Evolutionary conservation across 148 eudicot genomes (phyloP).

Genomic region (Nepenthes mirabilis): DNA sequence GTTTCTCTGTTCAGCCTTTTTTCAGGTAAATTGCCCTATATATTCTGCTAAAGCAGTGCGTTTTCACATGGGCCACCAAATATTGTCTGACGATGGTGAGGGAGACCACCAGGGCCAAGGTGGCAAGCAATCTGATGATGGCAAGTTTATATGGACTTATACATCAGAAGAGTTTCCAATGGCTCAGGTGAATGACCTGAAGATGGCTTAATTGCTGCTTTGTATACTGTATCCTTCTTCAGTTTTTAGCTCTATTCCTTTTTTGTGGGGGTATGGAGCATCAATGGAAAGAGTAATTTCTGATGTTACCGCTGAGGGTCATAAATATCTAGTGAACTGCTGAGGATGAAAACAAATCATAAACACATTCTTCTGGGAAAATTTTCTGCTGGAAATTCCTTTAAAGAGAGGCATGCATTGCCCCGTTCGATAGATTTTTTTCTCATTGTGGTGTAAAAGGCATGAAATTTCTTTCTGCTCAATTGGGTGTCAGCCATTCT

Average conservation of each 20-base stretch:
- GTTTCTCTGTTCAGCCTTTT: slow-evolving; percentile 40
- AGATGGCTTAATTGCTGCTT: slow-evolving; percentile 1
- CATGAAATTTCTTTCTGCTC: too few relatives aligned
- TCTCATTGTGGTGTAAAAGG: too few relatives aligned
- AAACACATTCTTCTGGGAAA: too few relatives aligned
- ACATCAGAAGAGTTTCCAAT: slow-evolving; percentile 70
- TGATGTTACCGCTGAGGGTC: too few relatives aligned
- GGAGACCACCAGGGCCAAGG: slow-evolving; percentile 15
- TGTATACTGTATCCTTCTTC: background rate
- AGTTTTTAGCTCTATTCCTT: background rate
- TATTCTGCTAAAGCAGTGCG: slow-evolving; percentile 83
- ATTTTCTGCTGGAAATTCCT: too few relatives aligned
- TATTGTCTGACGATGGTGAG: slow-evolving; percentile 16
- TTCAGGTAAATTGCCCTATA: slow-evolving; percentile 54
- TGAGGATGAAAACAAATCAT: too few relatives aligned
- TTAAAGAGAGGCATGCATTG: too few relatives aligned
- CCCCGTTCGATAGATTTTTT: too few relatives aligned
- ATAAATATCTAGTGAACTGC: too few relatives aligned
- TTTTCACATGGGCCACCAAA: slow-evolving; percentile 60
- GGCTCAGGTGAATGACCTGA: slow-evolving; percentile 44
- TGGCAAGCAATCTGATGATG: slow-evolving; percentile 28
- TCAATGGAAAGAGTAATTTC: background rate
- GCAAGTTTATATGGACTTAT: slow-evolving; percentile 68
- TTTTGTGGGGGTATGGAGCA: background rate
- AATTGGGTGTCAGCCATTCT: too few relatives aligned